Base-by-base conservation (phyloP, 345 rosid genomes). In the Salix dunnii region DNA sequence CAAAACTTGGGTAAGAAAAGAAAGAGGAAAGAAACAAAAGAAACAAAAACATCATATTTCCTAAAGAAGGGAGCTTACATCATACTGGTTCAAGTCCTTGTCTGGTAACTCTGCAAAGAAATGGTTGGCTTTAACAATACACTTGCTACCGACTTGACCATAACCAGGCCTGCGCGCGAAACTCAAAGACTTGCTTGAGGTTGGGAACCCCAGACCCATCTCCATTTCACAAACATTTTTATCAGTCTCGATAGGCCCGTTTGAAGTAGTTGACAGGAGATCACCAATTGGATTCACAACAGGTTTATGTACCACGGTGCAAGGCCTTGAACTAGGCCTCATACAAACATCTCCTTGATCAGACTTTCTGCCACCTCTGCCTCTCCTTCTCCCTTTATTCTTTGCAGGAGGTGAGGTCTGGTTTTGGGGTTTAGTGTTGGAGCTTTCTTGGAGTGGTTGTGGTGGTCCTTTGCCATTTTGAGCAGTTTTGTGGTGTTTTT, bases 101-200 rank as follows among this genome's bases (percentile, higher is more conserved):
- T 85, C 91, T 2, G 97, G 97, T 71, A 96, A 88, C 86, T 92
- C 92, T 38, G 98, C 89, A 30, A 96, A 86, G 88, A 96, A 96
- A 86, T 96, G 99, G 85, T 96, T 96, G 76, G 97, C 99, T 87
- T 96, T 96, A 33, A 96, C 98, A 49, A 96, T 90, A 81, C 99
- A 96, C 83, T 84, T 91, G 67, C 94, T 92, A 83, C 99, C 99
- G 77, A 88, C 84, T 68, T 85, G 87, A 49, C 99, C 99, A 85
- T 70, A 94, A 48, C 98, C 98, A 79, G 99, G 98, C 78, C 98
- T 88, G 0, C 83, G 88, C 38, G 95, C 92, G 83, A 92, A 91
- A 86, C 82, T 91, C 30, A 89, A 77, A 71, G 90, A 88, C 90
- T 89, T 94, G 84, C 94, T 88, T 31, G 92, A 90, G 80, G 82